Conservation (phyloP, 164 flowering plant genomes). For the Sextonia rubra region DNA sequence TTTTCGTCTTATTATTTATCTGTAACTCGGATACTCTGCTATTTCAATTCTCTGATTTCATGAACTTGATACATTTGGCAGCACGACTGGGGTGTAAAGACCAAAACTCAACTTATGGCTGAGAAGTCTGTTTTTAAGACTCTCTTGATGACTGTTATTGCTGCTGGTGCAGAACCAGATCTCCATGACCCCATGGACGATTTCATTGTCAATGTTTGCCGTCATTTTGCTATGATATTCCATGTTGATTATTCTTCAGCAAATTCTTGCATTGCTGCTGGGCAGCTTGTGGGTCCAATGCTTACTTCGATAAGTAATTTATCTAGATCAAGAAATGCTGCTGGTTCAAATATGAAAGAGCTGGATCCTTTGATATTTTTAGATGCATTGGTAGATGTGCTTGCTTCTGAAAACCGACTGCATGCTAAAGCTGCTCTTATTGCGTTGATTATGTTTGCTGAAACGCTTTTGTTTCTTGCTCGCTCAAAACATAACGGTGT, state of each 20-base stretch:
- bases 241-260: constrained; percentile 53
- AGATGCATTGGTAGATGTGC: constrained; percentile 93
- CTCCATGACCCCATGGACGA: constrained; percentile 73
- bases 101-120: constrained; percentile 96
- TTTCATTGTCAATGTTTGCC: constrained; percentile 74
- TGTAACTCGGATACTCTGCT: not conserved
- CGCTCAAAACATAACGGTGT: constrained; percentile 73
- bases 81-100: constrained; percentile 98
- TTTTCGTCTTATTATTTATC: too few relatives aligned
- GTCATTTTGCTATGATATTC: constrained; percentile 94
- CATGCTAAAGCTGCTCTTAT: constrained; percentile 88
- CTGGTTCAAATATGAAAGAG: constrained; percentile 69
- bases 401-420: constrained; percentile 86
- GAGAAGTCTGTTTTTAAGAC: constrained; percentile 93
- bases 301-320: constrained; percentile 33
- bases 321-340: constrained; percentile 29
- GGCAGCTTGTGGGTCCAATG: constrained; percentile 39
- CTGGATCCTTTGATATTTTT: constrained; percentile 88
- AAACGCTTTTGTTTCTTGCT: constrained; percentile 86
- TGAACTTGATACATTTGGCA: constrained; percentile 20
- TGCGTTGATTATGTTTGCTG: constrained; percentile 79
- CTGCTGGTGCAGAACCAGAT: constrained; percentile 84
- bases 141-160: constrained; percentile 78
- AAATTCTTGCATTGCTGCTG: constrained; percentile 30
- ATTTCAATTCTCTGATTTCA: not conserved